Evolutionary conservation across 2,329 filamentous ascomycete species (phyloP).

Genomic region (Aspergillus hiratsukae): DNA sequence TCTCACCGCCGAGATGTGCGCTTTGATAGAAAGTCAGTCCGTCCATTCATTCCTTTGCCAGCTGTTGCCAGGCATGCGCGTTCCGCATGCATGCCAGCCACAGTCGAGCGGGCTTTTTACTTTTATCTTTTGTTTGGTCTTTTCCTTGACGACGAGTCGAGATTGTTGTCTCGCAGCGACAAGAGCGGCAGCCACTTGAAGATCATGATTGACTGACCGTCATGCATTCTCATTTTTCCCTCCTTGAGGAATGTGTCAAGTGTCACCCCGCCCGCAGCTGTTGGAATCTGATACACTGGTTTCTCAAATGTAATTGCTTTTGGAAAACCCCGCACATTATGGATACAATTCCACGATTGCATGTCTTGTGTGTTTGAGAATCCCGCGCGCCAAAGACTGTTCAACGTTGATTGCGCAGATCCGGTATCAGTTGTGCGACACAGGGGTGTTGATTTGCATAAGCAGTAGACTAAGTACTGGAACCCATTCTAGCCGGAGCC

Average conservation of each 20-base stretch:
- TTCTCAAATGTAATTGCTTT: background rate
- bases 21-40: background rate
- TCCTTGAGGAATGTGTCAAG: background rate
- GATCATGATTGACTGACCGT: background rate
- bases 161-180: background rate
- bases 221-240: background rate
- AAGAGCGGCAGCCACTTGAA: background rate
- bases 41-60: background rate
- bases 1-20: background rate
- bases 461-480: background rate
- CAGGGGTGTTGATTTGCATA: slow-evolving; percentile 2
- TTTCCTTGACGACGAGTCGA: background rate
- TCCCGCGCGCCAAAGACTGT: slow-evolving; percentile 7
- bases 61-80: background rate
- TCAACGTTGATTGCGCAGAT: slow-evolving; percentile 6
- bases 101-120: background rate
- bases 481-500: background rate
- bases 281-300: background rate
- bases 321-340: background rate
- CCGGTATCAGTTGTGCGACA: slow-evolving; percentile 4
- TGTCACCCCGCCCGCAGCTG: background rate
- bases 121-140: background rate
- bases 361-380: slow-evolving; percentile 1
- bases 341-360: background rate
- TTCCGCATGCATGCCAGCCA: background rate